These are phyloP conservation scores for Pseudogymnoascus sp. DNA, from an alignment of 2,329 filamentous ascomycete species.

Conservation along the genomic window DNA sequence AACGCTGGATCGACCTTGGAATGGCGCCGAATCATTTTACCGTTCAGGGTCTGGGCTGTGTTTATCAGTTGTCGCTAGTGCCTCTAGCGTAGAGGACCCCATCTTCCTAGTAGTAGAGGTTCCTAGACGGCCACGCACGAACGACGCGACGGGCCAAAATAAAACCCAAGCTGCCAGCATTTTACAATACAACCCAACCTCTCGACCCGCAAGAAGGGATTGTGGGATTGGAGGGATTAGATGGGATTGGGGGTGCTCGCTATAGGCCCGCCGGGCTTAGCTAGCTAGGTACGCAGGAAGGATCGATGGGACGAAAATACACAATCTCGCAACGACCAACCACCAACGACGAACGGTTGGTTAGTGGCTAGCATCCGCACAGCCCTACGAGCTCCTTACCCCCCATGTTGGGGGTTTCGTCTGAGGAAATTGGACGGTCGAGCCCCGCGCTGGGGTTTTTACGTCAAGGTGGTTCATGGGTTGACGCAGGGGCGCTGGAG, in stretches of 20 bases:
- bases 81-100: neutral
- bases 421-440: neutral
- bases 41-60: neutral
- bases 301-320: neutral
- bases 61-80: neutral
- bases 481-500: neutral
- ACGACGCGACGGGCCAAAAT: neutral
- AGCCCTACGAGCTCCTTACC: neutral
- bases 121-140: neutral
- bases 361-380: neutral
- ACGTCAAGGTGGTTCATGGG: neutral
- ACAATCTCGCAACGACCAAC: neutral
- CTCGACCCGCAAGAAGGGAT: neutral
- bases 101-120: too few species aligned
- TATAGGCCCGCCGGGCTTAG: neutral
- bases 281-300: neutral
- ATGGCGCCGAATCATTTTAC: neutral
- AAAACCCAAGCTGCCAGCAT: neutral
- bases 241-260: neutral
- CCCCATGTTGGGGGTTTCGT: neutral
- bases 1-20: neutral
- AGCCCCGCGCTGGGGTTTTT: neutral
- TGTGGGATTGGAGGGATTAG: too few species aligned
- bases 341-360: neutral
- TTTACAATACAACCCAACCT: neutral